Evolutionary conservation across 108 stramenopile species (phyloP).

Genomic region (Nitzschia sp.): DNA sequence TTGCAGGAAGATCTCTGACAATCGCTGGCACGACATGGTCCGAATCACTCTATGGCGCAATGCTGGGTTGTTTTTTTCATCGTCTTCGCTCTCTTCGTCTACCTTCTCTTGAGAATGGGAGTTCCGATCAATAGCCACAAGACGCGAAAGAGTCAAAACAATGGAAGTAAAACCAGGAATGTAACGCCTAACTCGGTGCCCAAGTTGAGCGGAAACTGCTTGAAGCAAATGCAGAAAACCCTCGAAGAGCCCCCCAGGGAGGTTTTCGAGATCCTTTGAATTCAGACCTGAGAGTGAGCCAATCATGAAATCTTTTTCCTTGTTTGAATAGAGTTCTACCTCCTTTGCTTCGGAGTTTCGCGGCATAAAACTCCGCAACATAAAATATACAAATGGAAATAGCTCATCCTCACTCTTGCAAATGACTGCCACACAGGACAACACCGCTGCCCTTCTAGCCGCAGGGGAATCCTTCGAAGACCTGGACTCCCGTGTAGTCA

Average conservation of each 20-base stretch:
- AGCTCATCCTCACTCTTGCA: conserved; percentile 57
- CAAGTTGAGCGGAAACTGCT: conserved; percentile 73
- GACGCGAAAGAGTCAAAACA: conserved; percentile 51
- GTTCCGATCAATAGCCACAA: conserved; percentile 35
- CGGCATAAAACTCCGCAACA: conserved; percentile 71
- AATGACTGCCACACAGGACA: conserved; percentile 76
- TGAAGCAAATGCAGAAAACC: conserved; percentile 82
- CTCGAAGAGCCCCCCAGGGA: conserved; percentile 57
- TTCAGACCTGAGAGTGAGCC: conserved; percentile 17
- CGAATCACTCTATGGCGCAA: conserved; percentile 51
- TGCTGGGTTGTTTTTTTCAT: conserved; percentile 9
- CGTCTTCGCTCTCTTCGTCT: conserved; percentile 15
- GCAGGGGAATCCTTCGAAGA: conserved; percentile 76
- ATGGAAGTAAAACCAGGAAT: conserved; percentile 56
- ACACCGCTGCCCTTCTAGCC: conserved; percentile 65
- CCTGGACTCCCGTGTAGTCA: conserved; percentile 52
- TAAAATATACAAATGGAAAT: conserved; percentile 73
- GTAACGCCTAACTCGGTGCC: conserved; percentile 53
- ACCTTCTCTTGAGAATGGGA: not conserved
- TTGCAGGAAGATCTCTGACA: conserved; percentile 58
- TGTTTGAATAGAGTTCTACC: conserved; percentile 26
- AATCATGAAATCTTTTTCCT: conserved; percentile 22
- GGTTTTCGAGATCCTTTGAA: conserved; percentile 24
- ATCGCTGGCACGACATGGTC: conserved; percentile 60
- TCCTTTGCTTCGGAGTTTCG: conserved; percentile 22